Base-by-base conservation (phyloP, 2,329 filamentous ascomycete species). In the Phialocephala subalpina region DNA sequence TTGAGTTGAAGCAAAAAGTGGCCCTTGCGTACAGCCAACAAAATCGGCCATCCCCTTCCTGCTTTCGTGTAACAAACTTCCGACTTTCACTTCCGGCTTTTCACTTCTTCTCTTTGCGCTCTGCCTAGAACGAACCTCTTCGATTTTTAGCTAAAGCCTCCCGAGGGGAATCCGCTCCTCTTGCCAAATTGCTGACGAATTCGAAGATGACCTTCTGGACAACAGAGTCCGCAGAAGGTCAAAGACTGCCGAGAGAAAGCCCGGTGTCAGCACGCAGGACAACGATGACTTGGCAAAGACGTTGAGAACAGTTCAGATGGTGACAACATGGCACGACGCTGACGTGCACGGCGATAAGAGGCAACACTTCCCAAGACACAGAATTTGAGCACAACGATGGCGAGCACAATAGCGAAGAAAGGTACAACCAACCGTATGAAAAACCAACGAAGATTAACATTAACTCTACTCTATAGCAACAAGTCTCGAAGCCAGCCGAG, bases 151-250 rank as follows among this genome's bases (percentile, higher is more conserved):
- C 60, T 52, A 57, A 40, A 64, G 61, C 62, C 29, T 65, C n/a
- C 40, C 29, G 42, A 64, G 35, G 49, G 40, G 18, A 57, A 65
- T 65, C 58, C 25, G 56, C 47, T 64, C 45, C 35, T 56, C 33
- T 60, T 66, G 55, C 61, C 27, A 63, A 59, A 65, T 65, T 67
- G 55, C 68, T 67, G 22, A 66, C 65, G 63, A 69, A 66, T 62
- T 65, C 58, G 42, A 70, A 66, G 61, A 70, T 68, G 56, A 70
- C 68, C 67, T 69, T 66, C 62, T 40, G 12, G 58, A 69, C 65
- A 52, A 68, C 64, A 66, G 36, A 25, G 60, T 36, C 33, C 36
- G 33, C n/a, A 49, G n/a, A 49, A 18, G 45, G n/a, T n/a, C n/a
- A n/a, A n/a, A n/a, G n/a, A n/a, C n/a, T 69, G 38, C 58, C 55